Evolutionary conservation across 441 rosid genomes (phyloP).

Genomic region (Biscutella auriculata): DNA sequence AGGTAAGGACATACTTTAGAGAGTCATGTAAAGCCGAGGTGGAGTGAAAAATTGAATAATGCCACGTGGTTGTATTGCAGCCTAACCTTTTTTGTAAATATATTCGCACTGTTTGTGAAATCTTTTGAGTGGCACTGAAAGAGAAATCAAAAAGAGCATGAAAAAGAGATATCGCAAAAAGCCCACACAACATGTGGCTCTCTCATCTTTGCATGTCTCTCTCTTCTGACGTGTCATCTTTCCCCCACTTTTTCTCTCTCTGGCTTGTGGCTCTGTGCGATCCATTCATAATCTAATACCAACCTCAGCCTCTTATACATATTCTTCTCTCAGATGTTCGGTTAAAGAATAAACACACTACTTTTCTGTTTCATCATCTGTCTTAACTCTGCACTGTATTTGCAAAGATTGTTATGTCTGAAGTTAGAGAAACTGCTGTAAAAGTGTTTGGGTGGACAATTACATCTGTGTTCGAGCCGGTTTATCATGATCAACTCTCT

Average conservation of each 20-base stretch:
- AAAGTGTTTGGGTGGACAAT: conserved; percentile 66
- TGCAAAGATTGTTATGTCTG: conserved; percentile 1
- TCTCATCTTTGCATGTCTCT: conserved; percentile 16
- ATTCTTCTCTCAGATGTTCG: conserved; percentile 1
- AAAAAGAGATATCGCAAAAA: conserved; percentile 31
- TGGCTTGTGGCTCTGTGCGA: conserved; percentile 13
- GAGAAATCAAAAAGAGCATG: conserved; percentile 29
- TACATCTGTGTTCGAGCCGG: conserved; percentile 5
- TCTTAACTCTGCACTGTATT: background rate
- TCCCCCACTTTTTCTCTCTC: conserved; percentile 1
- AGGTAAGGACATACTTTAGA: too few relatives aligned
- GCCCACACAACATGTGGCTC: conserved; percentile 65
- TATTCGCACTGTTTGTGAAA: too few relatives aligned
- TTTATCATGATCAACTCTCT: background rate
- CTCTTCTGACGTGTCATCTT: conserved; percentile 37
- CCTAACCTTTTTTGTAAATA: too few relatives aligned
- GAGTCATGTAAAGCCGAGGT: too few relatives aligned
- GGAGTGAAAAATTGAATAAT: too few relatives aligned
- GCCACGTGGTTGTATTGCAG: too few relatives aligned
- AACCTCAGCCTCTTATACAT: conserved; percentile 15
- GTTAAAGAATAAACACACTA: conserved; percentile 3
- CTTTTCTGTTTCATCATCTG: background rate
- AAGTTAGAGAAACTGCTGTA: conserved; percentile 24
- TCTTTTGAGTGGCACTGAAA: background rate
- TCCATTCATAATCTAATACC: conserved; percentile 5